A percentile compares a stretch with the other conserved stretches of the same genome.
These are phyloP conservation scores for Coemansia sp. DNA, from an alignment of 192 early-diverging fungal genomes.

Conservation along the genomic window DNA sequence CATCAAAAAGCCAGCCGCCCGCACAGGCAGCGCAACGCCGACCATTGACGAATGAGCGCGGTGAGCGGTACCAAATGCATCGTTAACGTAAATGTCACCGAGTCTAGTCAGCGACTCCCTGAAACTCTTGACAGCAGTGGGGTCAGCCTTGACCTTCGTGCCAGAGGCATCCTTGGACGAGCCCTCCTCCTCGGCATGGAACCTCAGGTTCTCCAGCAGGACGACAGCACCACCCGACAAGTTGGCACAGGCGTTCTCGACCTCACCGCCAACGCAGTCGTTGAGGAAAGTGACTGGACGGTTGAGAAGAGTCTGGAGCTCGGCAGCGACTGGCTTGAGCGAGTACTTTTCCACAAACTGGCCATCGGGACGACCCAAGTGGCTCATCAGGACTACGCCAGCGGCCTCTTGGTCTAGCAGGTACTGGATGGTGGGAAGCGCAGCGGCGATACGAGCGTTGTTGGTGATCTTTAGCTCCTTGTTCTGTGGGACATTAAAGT, in stretches of 20 bases:
- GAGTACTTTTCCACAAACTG: conserved; percentile 86
- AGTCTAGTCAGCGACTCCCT: conserved; percentile 89
- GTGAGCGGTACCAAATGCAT: conserved; percentile 99
- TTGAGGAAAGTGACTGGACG: conserved; percentile 89
- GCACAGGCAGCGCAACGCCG: conserved; percentile 85
- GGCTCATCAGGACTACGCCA: conserved; percentile 93
- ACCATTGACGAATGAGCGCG: conserved; percentile 98
- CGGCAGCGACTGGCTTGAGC: conserved; percentile 86
- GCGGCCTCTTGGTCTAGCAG: conserved; percentile 85
- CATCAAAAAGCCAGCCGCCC: conserved; percentile 97
- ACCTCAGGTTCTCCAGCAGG: conserved; percentile 96
- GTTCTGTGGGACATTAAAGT: conserved; percentile 98
- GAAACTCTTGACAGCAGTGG: conserved; percentile 83
- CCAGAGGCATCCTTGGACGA: conserved; percentile 87
- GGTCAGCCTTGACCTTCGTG: conserved; percentile 88
- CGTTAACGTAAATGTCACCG: conserved; percentile 97
- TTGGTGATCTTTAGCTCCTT: conserved; percentile 91
- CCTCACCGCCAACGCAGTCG: conserved; percentile 91
- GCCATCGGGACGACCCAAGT: conserved; percentile 97
- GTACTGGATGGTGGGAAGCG: conserved; percentile 93
- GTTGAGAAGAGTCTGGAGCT: conserved; percentile 74
- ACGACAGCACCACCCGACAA: conserved; percentile 80
- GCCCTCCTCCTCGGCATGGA: conserved; percentile 99
- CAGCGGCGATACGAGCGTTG: conserved; percentile 95
- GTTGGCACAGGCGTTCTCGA: conserved; percentile 75